Evolutionary conservation across 2,329 filamentous ascomycete species (phyloP), one percentile per base, ranked within the genome.

Genomic region (Talaromyces sp.): DNA sequence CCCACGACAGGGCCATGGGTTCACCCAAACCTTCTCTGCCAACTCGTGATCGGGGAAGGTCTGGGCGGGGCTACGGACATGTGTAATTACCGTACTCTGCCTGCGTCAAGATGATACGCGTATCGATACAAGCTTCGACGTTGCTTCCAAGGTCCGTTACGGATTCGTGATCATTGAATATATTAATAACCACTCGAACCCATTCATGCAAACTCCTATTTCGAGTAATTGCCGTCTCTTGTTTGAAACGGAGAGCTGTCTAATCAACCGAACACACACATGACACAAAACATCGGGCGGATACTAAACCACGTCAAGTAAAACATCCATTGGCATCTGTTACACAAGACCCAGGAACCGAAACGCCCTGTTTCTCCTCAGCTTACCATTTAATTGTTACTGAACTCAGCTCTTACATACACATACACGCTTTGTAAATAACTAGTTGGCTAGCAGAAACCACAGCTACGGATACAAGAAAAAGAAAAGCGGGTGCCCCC

Each of bases 281-380:
- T 37, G 50, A 56, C n/a, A 56, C 49, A 52, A 52, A 52, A 52
- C 49, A 52, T 33, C 49, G 49, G 24, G 49, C 27, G 49, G 49
- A 52, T n/a, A 52, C 49, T 31, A 24, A 39, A 37, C 52, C n/a
- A 54, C 31, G 27, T 22, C 52, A 59, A 58, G 56, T 58, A 58
- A 59, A 59, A 59, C 56, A 45, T 52, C 27, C 24, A 50, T 16
- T 43, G 14, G 22, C 10, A n/a, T 22, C 56, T 31, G 56, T 59
- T 59, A 59, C 56, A 59, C 39, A 41, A 50, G 19, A 19, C 59
- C n/a, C 19, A 39, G 45, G 43, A 22, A 47, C 58, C 58, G 27
- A 37, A 37, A 49, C 58, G 14, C 3, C 37, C 27, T 61, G 59
- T 61, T 45, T 61, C 45, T 37, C 33, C 45, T 61, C 59, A 52